Evolutionary conservation across 2,329 filamentous ascomycete genomes (phyloP).

Genomic region (Fusarium azukiicola): DNA sequence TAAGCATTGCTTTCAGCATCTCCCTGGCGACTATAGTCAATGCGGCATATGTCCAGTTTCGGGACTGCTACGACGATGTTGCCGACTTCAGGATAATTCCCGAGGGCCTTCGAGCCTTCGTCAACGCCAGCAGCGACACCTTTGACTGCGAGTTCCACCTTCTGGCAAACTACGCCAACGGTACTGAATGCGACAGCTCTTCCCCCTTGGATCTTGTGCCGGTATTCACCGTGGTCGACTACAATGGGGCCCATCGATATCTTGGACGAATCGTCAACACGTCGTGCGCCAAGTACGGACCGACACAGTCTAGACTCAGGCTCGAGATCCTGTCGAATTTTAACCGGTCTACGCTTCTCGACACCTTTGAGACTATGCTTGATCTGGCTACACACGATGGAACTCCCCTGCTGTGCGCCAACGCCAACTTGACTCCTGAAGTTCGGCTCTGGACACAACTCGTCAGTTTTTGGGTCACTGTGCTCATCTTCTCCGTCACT

Average conservation of each 20-base stretch:
- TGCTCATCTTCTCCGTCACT: constrained; percentile 21
- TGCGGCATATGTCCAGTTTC: constrained; percentile 40
- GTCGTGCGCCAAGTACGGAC: constrained; percentile 20
- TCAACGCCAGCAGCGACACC: background rate
- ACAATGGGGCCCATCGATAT: background rate
- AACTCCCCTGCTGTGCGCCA: constrained; percentile 1
- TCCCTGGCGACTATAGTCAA: constrained; percentile 22
- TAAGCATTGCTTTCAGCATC: background rate
- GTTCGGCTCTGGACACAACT: constrained; percentile 16
- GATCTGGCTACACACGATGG: background rate
- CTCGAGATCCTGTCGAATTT: constrained; percentile 28
- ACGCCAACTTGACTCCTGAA: constrained; percentile 27
- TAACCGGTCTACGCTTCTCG: constrained; percentile 29
- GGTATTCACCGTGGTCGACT: constrained; percentile 17
- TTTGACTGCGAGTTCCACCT: constrained; percentile 27
- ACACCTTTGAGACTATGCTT: constrained; percentile 29
- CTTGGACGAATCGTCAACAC: constrained; percentile 29
- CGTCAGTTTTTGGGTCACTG: constrained; percentile 34
- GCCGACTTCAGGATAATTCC: constrained; percentile 14
- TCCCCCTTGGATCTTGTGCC: background rate
- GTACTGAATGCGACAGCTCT: constrained; percentile 26
- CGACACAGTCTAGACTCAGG: constrained; percentile 15
- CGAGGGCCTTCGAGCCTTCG: constrained; percentile 28
- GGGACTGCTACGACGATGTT: constrained; percentile 24
- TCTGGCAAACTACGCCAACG: background rate